Percentiles rank a stretch among this genome's conserved stretches.
These are phyloP conservation scores for Pleurotus tuber-regium DNA, from an alignment of 768 basidiomycete genomes.

Conservation along the genomic window DNA sequence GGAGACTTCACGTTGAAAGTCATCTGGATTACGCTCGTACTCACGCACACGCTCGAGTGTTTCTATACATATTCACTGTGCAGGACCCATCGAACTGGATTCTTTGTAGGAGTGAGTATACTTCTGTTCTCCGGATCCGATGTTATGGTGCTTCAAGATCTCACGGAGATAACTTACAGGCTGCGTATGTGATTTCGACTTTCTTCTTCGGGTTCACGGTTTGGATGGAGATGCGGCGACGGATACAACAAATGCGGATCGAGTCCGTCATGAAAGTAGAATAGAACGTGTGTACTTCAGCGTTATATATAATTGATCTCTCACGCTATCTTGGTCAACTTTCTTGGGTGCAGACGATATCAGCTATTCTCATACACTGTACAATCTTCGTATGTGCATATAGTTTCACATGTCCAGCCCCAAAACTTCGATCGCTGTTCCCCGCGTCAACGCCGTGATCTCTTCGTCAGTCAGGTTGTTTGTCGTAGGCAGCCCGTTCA, in stretches of 20 bases:
- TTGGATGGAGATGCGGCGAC: conserved; percentile 49
- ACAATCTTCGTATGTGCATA: neutral
- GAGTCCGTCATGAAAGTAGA: conserved; percentile 79
- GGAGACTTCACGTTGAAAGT: conserved; percentile 22
- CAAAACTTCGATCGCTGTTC: conserved; percentile 1
- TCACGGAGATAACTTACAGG: conserved; percentile 31
- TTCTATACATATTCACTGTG: conserved; percentile 48
- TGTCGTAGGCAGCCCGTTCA: neutral
- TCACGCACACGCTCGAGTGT: conserved; percentile 44
- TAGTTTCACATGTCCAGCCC: neutral
- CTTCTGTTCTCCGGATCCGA: too few species aligned
- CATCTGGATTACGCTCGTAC: conserved; percentile 29
- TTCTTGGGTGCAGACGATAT: too few species aligned
- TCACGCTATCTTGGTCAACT: too few species aligned
- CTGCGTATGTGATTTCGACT: conserved; percentile 48
- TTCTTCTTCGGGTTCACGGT: conserved; percentile 55
- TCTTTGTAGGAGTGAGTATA: conserved; percentile 34
- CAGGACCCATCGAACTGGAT: conserved; percentile 46
- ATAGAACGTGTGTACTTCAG: conserved; percentile 31
- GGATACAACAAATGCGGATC: conserved; percentile 67
- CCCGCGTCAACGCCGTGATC: conserved; percentile 1
- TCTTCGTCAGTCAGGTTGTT: neutral
- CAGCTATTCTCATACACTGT: too few species aligned
- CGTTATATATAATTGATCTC: too few species aligned
- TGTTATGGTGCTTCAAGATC: too few species aligned